Percentiles rank a stretch among this genome's conserved stretches.
phyloP scores from a whole-genome alignment of 495 filamentous ascomycete species.

The Aspergillus baeticus region DNA sequence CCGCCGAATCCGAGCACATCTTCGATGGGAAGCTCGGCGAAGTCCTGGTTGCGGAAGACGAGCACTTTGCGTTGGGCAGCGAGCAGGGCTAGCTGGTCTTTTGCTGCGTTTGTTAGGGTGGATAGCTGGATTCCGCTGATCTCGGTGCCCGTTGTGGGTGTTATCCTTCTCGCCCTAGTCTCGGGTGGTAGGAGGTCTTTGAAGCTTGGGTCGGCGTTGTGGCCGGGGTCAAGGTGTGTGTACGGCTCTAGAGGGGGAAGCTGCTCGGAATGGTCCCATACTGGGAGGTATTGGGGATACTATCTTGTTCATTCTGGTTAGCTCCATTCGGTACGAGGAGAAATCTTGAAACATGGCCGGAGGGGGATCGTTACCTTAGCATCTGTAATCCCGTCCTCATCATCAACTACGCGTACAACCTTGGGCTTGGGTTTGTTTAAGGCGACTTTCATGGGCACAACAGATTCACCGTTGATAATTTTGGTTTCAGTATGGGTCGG shows the following conservation, averaged over 20 bases:
- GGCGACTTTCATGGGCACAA: too few species aligned
- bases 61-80: slow-evolving; percentile 58
- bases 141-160: slow-evolving; percentile 56
- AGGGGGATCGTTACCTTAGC: too few species aligned
- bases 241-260: slow-evolving; percentile 41
- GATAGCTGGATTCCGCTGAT: slow-evolving; percentile 54
- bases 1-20: slow-evolving; percentile 51
- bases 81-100: slow-evolving; percentile 56
- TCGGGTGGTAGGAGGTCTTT: slow-evolving; percentile 47
- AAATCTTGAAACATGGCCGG: too few species aligned
- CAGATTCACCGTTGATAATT: too few species aligned
- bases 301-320: slow-evolving; percentile 6
- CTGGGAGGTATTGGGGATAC: slow-evolving; percentile 75
- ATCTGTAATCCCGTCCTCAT: too few species aligned
- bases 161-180: slow-evolving; percentile 45
- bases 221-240: slow-evolving; percentile 47
- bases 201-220: slow-evolving; percentile 49
- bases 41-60: slow-evolving; percentile 59
- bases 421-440: too few species aligned
- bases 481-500: too few species aligned
- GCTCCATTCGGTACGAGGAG: too few species aligned
- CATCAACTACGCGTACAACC: too few species aligned
- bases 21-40: slow-evolving; percentile 54
- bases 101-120: slow-evolving; percentile 47
- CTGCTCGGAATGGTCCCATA: slow-evolving; percentile 56